Evolutionary conservation across 306 rosid genomes (phyloP), one percentile per base, ranked within the genome.

Genomic region (Vigna nakashimae): DNA sequence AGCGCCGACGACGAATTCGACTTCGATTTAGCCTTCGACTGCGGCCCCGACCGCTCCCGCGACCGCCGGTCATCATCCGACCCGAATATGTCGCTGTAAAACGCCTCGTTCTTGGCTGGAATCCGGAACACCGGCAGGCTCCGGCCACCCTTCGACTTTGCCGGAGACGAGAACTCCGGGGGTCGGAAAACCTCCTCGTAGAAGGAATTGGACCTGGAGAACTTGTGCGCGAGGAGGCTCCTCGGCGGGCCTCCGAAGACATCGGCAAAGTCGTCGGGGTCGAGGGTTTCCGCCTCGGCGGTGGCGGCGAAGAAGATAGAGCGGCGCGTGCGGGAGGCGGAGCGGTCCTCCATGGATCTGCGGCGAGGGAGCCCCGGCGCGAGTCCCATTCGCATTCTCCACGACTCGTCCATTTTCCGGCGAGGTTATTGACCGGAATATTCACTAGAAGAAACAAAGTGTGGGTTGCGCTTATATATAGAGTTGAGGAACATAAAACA

Each of bases 171-270:
- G 17, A 83, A 75, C 13, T 77, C 87, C 32, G 89, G 79, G 17
- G 79, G 91, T 64, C 71, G 88, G 90, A 87, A 90, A 43, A 91
- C 78, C 79, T 91, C 97, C 69, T 91, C 92, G 73, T 84, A 88
- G 90, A 91, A 87, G 0, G 89, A 80, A 64, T 52, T 80, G 1
- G 89, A 63, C 76, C 90, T 76, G 13, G 98, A 76, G 71, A 83
- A 65, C 26, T 88, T 88, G 59, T 84, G 79, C 12, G 70, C 83
- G 8, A 88, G 82, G 43, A 90, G 83, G 71, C 93, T 91, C 53
- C 87, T 79, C 0, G 97, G 98, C 18, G 98, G 98, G 4, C 98
- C 98, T 0, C 98, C 98, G 17, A 91, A 93, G 52, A 93, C 98
- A 84, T 93, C 98, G 15, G 92, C 77, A 38, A 91, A 93, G 79